Evolutionary conservation across 192 early-diverging fungal species (phyloP), one percentile per base, ranked within the genome.

Genomic region (Funneliformis geosporum): DNA sequence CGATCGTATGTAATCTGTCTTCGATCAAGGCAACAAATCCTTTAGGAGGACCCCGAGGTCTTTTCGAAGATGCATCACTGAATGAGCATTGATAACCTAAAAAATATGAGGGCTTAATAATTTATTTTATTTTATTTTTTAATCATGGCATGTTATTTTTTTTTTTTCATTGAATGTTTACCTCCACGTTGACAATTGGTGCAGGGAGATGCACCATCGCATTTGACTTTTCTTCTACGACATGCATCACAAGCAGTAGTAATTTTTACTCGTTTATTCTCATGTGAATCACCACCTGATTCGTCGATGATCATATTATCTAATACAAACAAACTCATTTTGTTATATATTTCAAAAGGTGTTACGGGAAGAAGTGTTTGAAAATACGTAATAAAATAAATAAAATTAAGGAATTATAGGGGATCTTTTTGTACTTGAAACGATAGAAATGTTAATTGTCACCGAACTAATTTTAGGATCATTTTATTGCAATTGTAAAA

Each of bases 1-100:
- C 90, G 27, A 88, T 82, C 28, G 83, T 83, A 70, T 83, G 84
- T 43, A 92, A 77, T 67, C 87, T 81, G 74, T 80, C 83, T 66
- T 91, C 91, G 11, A 92, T 91, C n/a, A 82, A 83, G 14, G 88
- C 91, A n/a, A 92, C 89, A 77, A 91, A 92, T 60, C 91, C 91
- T 78, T 90, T 90, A 60, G 90, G 89, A 40, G 91, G 91, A 1
- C 91, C 91, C 50, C 76, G 46, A 0, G 76, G 76, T 23, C 76
- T 42, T 78, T 78, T 78, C 8, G 76, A 27, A 9, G 76, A 78
- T 25, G 65, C 42, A 39, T 78, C 76, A 8, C 60, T 64, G 25
- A 78, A 78, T 14, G 47, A 55, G 28, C 76, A 78, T 68, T 78
- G 76, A 68, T 78, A 78, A 27, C 47, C 76, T 78, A 75, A 59